phyloP scores from a whole-genome alignment of 2,329 filamentous ascomycete genomes.

The Nemania sp. region DNA sequence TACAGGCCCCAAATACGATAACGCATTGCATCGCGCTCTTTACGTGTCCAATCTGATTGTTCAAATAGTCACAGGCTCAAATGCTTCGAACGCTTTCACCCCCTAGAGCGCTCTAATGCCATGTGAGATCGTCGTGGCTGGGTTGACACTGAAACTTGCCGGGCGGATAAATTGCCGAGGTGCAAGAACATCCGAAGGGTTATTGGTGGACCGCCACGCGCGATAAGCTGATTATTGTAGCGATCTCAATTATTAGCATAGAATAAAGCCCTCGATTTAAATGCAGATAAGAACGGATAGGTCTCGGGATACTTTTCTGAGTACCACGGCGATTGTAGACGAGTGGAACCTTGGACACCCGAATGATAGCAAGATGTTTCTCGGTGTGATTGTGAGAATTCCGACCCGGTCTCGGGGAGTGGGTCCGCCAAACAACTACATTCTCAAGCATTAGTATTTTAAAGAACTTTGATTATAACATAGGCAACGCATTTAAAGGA shows the following conservation, averaged over 20 bases:
- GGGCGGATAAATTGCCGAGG: conserved; percentile 20
- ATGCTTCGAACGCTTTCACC: not conserved
- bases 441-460: no score
- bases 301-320: not conserved
- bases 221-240: not conserved
- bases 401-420: not conserved
- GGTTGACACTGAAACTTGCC: conserved; percentile 12
- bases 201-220: not conserved
- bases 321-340: not conserved
- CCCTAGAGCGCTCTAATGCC: conserved; percentile 3
- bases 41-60: conserved; percentile 3
- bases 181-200: not conserved
- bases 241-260: not conserved
- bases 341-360: not conserved
- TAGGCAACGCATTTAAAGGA: no score
- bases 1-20: not conserved
- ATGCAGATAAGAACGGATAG: not conserved
- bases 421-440: no score
- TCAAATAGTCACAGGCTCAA: conserved; percentile 6
- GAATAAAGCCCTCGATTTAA: not conserved
- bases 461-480: no score
- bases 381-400: not conserved
- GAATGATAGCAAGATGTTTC: not conserved
- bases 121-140: conserved; percentile 21
- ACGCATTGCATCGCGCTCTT: conserved; percentile 10